These are phyloP conservation scores for Lachnellula cervina DNA, from an alignment of 2,329 filamentous ascomycete species.

Conservation along the genomic window DNA sequence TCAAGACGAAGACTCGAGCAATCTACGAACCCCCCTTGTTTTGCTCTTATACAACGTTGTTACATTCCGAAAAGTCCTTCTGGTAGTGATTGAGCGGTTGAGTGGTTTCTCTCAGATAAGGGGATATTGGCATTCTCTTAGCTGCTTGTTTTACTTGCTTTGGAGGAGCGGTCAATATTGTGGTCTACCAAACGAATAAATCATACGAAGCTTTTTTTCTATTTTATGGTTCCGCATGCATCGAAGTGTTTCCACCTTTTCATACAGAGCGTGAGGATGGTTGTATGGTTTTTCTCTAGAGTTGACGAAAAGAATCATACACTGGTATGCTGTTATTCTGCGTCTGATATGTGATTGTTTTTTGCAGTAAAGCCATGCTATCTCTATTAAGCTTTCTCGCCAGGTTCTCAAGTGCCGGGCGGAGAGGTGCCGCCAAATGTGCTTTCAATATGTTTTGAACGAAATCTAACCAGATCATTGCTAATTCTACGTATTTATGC, in stretches of 20 bases:
- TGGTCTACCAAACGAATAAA: conserved; percentile 29
- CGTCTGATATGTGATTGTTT: not conserved
- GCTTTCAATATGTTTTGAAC: not conserved
- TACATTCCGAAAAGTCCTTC: conserved; percentile 32
- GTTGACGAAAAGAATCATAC: conserved; percentile 17
- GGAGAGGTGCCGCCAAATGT: not conserved
- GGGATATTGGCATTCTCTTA: conserved; percentile 22
- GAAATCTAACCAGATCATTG: too few relatives aligned
- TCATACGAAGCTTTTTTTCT: conserved; percentile 28
- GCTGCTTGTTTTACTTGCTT: conserved; percentile 27
- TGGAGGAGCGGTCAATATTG: conserved; percentile 28
- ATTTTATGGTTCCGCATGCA: conserved; percentile 15
- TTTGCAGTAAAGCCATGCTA: not conserved
- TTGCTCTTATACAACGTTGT: conserved; percentile 28
- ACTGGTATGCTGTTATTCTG: not conserved
- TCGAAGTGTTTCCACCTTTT: conserved; percentile 16
- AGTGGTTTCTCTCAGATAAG: conserved; percentile 27
- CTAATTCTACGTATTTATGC: too few relatives aligned
- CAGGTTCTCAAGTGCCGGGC: not conserved
- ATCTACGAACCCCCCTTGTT: conserved; percentile 25
- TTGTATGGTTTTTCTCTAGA: conserved; percentile 19
- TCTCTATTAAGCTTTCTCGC: not conserved
- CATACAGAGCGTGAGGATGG: conserved; percentile 17
- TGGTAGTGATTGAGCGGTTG: conserved; percentile 31
- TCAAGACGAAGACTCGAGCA: conserved; percentile 29